phyloP scores from a whole-genome alignment of 2,329 filamentous ascomycete species.

The Paracoccidioides brasiliensis region DNA sequence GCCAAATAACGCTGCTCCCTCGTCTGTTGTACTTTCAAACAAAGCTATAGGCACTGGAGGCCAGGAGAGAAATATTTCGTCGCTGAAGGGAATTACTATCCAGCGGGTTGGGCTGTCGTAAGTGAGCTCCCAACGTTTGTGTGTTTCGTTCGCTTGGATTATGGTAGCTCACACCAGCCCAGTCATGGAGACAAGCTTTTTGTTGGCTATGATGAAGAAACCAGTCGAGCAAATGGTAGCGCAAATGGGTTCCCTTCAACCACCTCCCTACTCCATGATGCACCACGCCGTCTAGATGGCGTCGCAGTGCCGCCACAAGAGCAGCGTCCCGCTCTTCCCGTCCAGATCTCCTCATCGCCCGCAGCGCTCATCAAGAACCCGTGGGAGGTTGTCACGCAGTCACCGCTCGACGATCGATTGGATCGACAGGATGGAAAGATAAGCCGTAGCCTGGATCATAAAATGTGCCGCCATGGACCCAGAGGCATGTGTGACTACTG shows the following conservation, averaged over 20 bases:
- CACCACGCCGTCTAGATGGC: conserved; percentile 27
- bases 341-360: conserved; percentile 39
- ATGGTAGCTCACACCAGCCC: conserved; percentile 1
- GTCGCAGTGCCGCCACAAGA: conserved; percentile 34
- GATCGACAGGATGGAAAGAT: conserved; percentile 90
- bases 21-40: conserved; percentile 47
- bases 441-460: conserved; percentile 54
- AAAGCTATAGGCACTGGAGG: conserved; percentile 44
- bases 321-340: conserved; percentile 50
- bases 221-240: conserved; percentile 38
- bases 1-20: conserved; percentile 42
- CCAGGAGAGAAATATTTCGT: conserved; percentile 40
- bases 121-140: conserved; percentile 12
- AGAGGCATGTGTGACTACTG: conserved; percentile 99
- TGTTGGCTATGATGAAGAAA: conserved; percentile 58
- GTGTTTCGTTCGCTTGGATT: neutral
- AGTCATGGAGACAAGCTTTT: conserved; percentile 90
- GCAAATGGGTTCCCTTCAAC: conserved; percentile 15
- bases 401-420: conserved; percentile 69
- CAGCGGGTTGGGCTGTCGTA: conserved; percentile 45
- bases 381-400: conserved; percentile 87
- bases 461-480: conserved; percentile 89
- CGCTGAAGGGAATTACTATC: conserved; percentile 43
- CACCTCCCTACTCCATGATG: conserved; percentile 12
- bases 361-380: conserved; percentile 63